These are phyloP conservation scores for Colletotrichum coccodes DNA, from an alignment of 2,329 filamentous ascomycete genomes.

Conservation along the genomic window DNA sequence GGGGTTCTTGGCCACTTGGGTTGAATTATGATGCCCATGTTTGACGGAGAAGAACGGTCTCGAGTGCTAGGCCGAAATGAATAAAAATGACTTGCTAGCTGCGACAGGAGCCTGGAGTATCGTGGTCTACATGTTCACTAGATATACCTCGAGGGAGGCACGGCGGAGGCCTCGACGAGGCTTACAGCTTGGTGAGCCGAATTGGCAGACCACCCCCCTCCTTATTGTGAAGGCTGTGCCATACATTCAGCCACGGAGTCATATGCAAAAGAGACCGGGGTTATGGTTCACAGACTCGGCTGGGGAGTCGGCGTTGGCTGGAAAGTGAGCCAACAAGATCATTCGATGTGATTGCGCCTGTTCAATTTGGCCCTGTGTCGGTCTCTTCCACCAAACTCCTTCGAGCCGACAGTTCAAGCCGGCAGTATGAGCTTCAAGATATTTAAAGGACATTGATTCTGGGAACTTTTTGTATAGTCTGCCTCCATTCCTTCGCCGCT, in stretches of 20 bases:
- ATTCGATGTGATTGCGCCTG: neutral
- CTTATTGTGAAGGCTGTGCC: neutral
- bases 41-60: neutral
- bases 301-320: neutral
- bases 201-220: neutral
- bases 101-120: neutral
- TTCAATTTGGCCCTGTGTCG: neutral
- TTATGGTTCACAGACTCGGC: neutral
- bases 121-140: neutral
- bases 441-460: neutral
- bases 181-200: neutral
- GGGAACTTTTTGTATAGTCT: neutral
- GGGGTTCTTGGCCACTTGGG: neutral
- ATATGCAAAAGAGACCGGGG: neutral
- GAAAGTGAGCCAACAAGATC: neutral
- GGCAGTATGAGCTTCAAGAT: neutral
- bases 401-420: no score
- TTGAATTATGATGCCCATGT: neutral
- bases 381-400: neutral
- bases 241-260: neutral
- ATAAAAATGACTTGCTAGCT: neutral
- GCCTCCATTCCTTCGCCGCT: neutral
- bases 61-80: neutral
- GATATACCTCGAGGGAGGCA: neutral
- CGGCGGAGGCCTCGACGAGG: conserved; percentile 16